Conservation (phyloP, 129 eudicot genomes). For the Ambrosia trifida region DNA sequence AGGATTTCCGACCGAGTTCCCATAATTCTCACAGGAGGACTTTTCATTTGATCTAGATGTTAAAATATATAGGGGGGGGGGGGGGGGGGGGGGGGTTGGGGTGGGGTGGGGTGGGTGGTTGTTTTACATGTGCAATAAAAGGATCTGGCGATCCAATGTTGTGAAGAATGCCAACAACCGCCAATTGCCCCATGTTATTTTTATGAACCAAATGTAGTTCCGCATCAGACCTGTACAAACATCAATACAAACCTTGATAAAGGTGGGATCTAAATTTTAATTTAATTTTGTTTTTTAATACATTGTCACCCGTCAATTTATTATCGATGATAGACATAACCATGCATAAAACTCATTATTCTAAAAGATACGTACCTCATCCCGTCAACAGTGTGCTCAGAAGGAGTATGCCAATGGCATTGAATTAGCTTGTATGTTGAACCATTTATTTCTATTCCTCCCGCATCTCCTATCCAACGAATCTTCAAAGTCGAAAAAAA, state of each 20-base stretch:
- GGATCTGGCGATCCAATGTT: constrained; percentile 42
- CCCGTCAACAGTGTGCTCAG: constrained; percentile 62
- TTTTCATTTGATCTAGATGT: too few relatives aligned
- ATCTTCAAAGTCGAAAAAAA: constrained; percentile 26
- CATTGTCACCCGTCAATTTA: too few relatives aligned
- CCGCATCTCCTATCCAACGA: constrained; percentile 55
- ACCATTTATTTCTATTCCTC: constrained; percentile 44
- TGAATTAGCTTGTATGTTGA: constrained; percentile 40
- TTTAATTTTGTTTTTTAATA: too few relatives aligned
- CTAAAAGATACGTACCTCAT: constrained; percentile 28
- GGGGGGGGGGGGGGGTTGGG: neutral
- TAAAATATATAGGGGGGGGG: too few relatives aligned
- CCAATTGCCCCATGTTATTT: constrained; percentile 14
- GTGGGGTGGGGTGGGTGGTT: too few relatives aligned
- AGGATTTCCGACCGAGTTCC: too few relatives aligned
- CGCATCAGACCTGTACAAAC: constrained; percentile 28
- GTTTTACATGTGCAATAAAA: constrained; percentile 36
- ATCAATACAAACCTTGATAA: neutral
- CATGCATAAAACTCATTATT: neutral
- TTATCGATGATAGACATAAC: too few relatives aligned
- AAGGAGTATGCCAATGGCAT: constrained; percentile 78
- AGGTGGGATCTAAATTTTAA: too few relatives aligned
- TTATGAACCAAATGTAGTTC: constrained; percentile 56
- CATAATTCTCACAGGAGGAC: too few relatives aligned
- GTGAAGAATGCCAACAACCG: constrained; percentile 37